Evolutionary conservation across 371 early-diverging fungal genomes (phyloP), one percentile per base, ranked within the genome.

Genomic region (Actinomortierella wolfii): DNA sequence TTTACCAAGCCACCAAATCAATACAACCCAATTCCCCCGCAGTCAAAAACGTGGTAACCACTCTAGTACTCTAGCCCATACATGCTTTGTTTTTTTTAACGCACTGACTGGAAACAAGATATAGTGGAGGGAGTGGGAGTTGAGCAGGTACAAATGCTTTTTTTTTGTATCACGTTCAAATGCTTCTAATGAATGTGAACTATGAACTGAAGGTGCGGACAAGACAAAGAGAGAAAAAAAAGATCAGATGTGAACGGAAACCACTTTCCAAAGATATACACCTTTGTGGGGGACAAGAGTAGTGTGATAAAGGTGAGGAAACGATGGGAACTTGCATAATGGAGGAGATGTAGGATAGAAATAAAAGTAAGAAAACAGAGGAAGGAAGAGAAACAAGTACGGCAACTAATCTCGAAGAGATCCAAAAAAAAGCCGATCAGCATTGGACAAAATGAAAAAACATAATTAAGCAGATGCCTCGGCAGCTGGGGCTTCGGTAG

Each of bases 391-490:
- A 49, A 5, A 23, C 20, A 49, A 17, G 49, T 14, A 25, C 20
- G 23, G 49, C 24, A 20, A 25, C 20, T 25, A 23, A 3, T 23
- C 17, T 20, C 49, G 7, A 5, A 13, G 24, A 21, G 23, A 24
- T 23, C 13, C 25, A 49, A 49, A 23, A 49, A 14, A 49, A 20
- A 7, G 13, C 20, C 3, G 25, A 6, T 14, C 20, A 6, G 47
- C 46, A 28, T 28, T 48, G 48, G 26, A 40, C 26, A 41, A 20
- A 40, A 44, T 26, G 25, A 51, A 51, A 46, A 64, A 23, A 57
- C 51, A 42, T 40, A 41, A 57, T 18, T 45, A 45, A 45, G 25
- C 42, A 61, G 61, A 64, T n/a, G 66, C 62, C 45, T 71, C 24
- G 44, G 51, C 47, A 24, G 61, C 61, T 20, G 56, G 17, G 46